A percentile compares a stretch with the other conserved stretches of the same genome.
Evolutionary conservation across 2,329 filamentous ascomycete species (phyloP).

Genomic region (Aureobasidium melanogenum): DNA sequence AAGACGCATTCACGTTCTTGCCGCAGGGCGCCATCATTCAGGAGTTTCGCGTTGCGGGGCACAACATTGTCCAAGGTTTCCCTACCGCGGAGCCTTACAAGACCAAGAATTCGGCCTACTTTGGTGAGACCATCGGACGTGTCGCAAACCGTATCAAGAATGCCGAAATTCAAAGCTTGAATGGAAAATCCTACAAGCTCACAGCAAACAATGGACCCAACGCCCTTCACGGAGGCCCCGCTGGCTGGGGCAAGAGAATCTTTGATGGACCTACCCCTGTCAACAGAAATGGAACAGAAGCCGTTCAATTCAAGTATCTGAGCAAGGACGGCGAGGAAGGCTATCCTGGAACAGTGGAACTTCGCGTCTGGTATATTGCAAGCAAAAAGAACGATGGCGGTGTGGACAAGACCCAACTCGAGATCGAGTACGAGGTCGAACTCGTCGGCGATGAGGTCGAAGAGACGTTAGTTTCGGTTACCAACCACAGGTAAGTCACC

Average conservation of each 20-base stretch:
- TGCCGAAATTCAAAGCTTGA: constrained; percentile 63
- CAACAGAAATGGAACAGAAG: constrained; percentile 39
- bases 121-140: constrained; percentile 87
- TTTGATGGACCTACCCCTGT: constrained; percentile 62
- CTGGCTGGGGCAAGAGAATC: constrained; percentile 73
- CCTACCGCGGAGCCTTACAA: constrained; percentile 66
- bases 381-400: constrained; percentile 55
- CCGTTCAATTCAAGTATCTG: constrained; percentile 41
- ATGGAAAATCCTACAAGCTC: constrained; percentile 61
- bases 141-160: constrained; percentile 70
- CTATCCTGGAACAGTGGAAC: constrained; percentile 77
- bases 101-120: constrained; percentile 67
- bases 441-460: constrained; percentile 63
- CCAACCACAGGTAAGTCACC: constrained; percentile 69
- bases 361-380: constrained; percentile 68
- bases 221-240: constrained; percentile 44
- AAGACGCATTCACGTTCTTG: constrained; percentile 52
- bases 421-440: constrained; percentile 84
- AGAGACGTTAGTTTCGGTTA: constrained; percentile 89
- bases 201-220: constrained; percentile 70
- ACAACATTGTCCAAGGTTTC: constrained; percentile 87
- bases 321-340: constrained; percentile 81
- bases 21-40: constrained; percentile 74
- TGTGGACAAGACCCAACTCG: constrained; percentile 60
- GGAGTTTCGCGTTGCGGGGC: constrained; percentile 64